Evolutionary conservation across 768 basidiomycete genomes (phyloP), one percentile per base, ranked within the genome.

Genomic region (Coprinopsis sp.): DNA sequence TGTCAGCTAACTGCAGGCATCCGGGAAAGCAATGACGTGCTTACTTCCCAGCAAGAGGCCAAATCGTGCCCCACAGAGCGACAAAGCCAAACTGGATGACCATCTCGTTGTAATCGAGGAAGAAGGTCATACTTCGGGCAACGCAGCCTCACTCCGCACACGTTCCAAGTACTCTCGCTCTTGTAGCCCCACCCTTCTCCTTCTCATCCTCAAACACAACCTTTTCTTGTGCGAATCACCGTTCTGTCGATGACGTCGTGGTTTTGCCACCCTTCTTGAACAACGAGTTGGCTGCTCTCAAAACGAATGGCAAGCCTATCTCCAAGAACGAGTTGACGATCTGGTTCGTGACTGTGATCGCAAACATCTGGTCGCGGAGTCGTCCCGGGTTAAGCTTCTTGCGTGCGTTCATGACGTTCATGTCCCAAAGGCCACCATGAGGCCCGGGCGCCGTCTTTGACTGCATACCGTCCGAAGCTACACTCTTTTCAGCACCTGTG

Each of bases 61-160:
- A 98, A 49, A 94, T 90, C 24, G 90, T 84, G 37, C 84, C 88
- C 91, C 93, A 98, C 18, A 97, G 70, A 6, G 81, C 82, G 24
- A 97, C 82, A 60, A 95, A 93, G 0, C 95, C 94, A 62, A 95
- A 96, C 58, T 94, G 91, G 7, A 87, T 86, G 13, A 89, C 89
- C 94, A 99, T 97, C 69, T 99, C 96, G 57, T 81, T 82, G 64
- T 95, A 99, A 66, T 97, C 95, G 43, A 72, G 78, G n/a, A 57
- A 91, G 93, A 5, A 87, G 69, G 28, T 82, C 77, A 57, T 94
- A 93, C 30, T n/a, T 82, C 82, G 0, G 93, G 88, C 38, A 94
- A 70, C 21, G 79, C 77, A 5, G 84, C 83, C 67, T 98, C 85
- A 40, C 69, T 68, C 47, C 91, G 72, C 21, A 96, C 84, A 37